These are phyloP conservation scores for Cordyceps sp. DNA, from an alignment of 2,329 filamentous ascomycete species.

Conservation along the genomic window DNA sequence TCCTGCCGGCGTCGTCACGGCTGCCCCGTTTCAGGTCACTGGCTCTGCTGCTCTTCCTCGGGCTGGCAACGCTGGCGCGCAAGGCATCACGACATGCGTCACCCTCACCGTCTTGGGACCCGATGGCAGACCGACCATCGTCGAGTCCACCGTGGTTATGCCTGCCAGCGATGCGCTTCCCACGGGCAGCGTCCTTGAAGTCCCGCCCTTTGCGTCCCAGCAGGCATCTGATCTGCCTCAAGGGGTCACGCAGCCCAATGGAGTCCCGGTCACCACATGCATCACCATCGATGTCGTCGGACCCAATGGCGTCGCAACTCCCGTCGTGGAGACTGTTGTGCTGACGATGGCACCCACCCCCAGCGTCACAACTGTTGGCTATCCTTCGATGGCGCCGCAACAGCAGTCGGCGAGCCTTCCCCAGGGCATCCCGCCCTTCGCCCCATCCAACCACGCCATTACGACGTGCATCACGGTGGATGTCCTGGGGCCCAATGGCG, in stretches of 20 bases:
- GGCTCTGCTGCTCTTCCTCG: constrained; percentile 1
- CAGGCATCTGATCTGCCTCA: constrained; percentile 5
- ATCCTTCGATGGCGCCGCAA: constrained; percentile 7
- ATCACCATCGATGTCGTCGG: constrained; percentile 16
- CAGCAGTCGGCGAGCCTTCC: constrained; percentile 6
- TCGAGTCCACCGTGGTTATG: constrained; percentile 16
- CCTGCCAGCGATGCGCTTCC: constrained; percentile 8
- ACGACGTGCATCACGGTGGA: constrained; percentile 14
- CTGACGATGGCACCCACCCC: constrained; percentile 6
- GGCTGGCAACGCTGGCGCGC: not conserved
- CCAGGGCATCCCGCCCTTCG: constrained; percentile 5
- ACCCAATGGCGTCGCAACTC: constrained; percentile 13
- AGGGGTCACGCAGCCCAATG: constrained; percentile 5
- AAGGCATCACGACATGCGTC: constrained; percentile 12
- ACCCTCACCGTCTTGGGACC: constrained; percentile 10
- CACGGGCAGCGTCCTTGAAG: constrained; percentile 4
- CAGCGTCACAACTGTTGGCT: constrained; percentile 4
- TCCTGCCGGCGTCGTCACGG: constrained; percentile 9
- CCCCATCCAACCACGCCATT: constrained; percentile 5
- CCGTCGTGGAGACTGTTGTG: constrained; percentile 11
- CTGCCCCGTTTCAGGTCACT: constrained; percentile 7
- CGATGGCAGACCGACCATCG: constrained; percentile 12
- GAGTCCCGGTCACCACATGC: constrained; percentile 9
- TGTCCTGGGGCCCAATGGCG: constrained; percentile 14
- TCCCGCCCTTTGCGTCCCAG: constrained; percentile 6